Evolutionary conservation across 2,329 filamentous ascomycete species (phyloP), one percentile per base, ranked within the genome.

Genomic region (Epichloe coenophiala): DNA sequence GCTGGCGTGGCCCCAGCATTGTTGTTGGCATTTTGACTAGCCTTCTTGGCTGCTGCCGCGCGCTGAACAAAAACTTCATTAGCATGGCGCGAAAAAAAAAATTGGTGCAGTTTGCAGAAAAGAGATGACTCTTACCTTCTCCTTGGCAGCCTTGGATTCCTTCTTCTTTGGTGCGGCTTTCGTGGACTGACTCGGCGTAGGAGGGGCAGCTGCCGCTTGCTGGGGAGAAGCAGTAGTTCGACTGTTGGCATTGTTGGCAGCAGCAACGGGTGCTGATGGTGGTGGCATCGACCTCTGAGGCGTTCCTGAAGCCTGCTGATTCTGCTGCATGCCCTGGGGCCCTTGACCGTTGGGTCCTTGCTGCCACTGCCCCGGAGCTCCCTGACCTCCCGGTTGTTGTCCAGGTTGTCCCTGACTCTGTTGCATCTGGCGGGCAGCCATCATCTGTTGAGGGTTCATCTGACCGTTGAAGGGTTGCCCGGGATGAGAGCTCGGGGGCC

Each of bases 161-260:
- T 88, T 86, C 76, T 91, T 91, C 66, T 88, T 89, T 1, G 85
- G 84, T 36, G 79, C 81, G 4, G 83, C 68, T 71, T 91, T 91
- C 61, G 81, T 83, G 2, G 72, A 65, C 61, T 88, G 84, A 48
- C 80, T 82, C 1, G 87, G 87, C 4, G 87, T 93, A 1, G 86
- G 86, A 1, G 87, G 87, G 37, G 83, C 84, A 6, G 80, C 76
- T 53, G 75, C 79, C 54, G 75, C 76, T 57, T 78, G 76, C 58
- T 83, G 80, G 23, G 80, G 81, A 17, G 80, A 82, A 12, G 77
- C 77, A 13, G 79, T 76, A 41, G 71, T 74, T 50, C 76, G 71
- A 55, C 72, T 75, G 58, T 78, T 77, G 50, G 73, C 71, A 56
- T 74, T 75, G 51, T 71, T 71, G 23, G 54, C 60, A 37, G 66